A percentile compares a stretch with the other conserved stretches of the same genome.
phyloP scores from a whole-genome alignment of 768 basidiomycete species.

The Leccinum pellstonianum region DNA sequence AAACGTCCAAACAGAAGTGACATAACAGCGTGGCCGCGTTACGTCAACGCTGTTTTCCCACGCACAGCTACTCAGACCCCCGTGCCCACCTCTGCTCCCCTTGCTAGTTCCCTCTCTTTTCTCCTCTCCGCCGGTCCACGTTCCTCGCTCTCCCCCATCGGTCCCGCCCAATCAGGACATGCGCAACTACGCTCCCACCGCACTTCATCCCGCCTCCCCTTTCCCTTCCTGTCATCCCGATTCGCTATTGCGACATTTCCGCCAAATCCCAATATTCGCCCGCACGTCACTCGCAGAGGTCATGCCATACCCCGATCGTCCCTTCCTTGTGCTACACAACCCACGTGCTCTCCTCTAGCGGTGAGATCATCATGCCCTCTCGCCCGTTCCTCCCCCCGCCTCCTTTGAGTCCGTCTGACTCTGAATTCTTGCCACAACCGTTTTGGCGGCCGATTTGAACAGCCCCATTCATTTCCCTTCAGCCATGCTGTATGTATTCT shows the following conservation, averaged over 20 bases:
- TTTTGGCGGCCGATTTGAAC: constrained; percentile 9
- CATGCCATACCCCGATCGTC: background rate
- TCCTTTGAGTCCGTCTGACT: background rate
- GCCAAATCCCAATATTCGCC: background rate
- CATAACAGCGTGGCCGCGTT: constrained; percentile 34
- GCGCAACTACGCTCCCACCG: constrained; percentile 19
- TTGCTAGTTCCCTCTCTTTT: background rate
- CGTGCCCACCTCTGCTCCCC: constrained; percentile 4
- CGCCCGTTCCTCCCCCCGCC: background rate
- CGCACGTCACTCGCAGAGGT: background rate
- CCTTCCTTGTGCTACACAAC: background rate
- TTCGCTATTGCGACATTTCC: background rate
- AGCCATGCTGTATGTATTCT: constrained; percentile 10
- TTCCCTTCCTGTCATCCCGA: background rate
- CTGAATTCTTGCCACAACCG: constrained; percentile 3
- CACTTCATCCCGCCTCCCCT: constrained; percentile 3
- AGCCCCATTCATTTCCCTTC: constrained; percentile 8
- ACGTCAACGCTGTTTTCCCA: constrained; percentile 31
- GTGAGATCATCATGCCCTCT: background rate
- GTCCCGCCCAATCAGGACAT: constrained; percentile 8
- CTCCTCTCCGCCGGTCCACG: constrained; percentile 15
- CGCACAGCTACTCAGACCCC: constrained; percentile 29
- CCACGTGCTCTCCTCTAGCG: background rate
- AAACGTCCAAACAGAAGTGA: constrained; percentile 23
- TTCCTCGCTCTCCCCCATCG: background rate